A percentile compares a stretch with the other conserved stretches of the same genome.
Evolutionary conservation across 1,284 basidiomycete species (phyloP).

Genomic region (Macrocybe sp.): DNA sequence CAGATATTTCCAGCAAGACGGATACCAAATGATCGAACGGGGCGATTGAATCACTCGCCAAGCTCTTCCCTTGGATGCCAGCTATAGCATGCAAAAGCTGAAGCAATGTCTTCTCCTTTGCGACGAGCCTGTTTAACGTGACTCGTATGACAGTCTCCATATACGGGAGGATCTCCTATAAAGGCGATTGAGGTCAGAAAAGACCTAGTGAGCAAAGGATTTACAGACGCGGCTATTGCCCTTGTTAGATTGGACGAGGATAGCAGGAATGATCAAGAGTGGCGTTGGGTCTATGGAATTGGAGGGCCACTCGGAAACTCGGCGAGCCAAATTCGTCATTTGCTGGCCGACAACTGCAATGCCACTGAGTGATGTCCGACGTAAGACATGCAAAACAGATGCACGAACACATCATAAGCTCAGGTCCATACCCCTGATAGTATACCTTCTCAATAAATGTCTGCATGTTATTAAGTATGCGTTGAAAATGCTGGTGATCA

Average conservation of each 20-base stretch:
- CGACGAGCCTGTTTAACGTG: slow-evolving; percentile 43
- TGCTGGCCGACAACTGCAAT: slow-evolving; percentile 49
- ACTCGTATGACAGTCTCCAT: slow-evolving; percentile 55
- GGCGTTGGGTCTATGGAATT: slow-evolving; percentile 49
- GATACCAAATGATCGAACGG: too few relatives aligned
- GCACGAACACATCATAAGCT: slow-evolving; percentile 50
- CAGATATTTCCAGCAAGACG: slow-evolving; percentile 37
- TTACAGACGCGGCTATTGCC: slow-evolving; percentile 43
- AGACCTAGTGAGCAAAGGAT: slow-evolving; percentile 4
- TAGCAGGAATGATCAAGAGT: slow-evolving; percentile 44
- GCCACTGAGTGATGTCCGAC: slow-evolving; percentile 4
- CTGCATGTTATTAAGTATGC: slow-evolving; percentile 50
- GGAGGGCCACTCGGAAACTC: slow-evolving; percentile 46
- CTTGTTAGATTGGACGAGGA: slow-evolving; percentile 56
- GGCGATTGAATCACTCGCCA: too few relatives aligned
- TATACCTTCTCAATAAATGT: slow-evolving; percentile 51
- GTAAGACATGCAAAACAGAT: neutral
- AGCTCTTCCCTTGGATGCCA: slow-evolving; percentile 25
- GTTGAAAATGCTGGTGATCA: slow-evolving; percentile 44
- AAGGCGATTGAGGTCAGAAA: slow-evolving; percentile 2
- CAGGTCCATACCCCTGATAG: slow-evolving; percentile 41
- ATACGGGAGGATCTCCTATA: slow-evolving; percentile 53
- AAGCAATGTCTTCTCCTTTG: slow-evolving; percentile 40
- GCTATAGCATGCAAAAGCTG: slow-evolving; percentile 47
- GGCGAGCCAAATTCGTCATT: slow-evolving; percentile 46